Percentiles rank a stretch among this genome's conserved stretches.
Conservation (phyloP, 176 grass and related monocot genomes). For the Phoenix dactylifera region DNA sequence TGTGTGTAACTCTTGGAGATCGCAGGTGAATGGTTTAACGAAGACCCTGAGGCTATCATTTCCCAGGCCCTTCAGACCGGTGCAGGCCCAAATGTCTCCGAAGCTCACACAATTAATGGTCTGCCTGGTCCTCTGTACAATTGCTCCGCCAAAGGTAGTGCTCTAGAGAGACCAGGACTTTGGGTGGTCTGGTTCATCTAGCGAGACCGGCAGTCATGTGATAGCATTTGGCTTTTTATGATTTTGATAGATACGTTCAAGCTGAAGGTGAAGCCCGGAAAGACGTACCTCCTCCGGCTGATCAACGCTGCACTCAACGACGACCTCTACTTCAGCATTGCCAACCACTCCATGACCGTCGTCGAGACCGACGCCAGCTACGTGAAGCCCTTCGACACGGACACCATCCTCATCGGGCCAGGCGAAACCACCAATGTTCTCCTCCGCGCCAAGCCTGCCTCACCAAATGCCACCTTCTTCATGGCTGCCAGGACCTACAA, state of each 20-base stretch:
- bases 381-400: slow-evolving; percentile 43
- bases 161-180: background rate
- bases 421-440: slow-evolving; percentile 80
- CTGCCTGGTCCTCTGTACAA: slow-evolving; percentile 56
- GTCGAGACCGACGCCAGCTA: slow-evolving; percentile 69
- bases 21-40: slow-evolving; percentile 67
- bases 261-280: slow-evolving; percentile 46
- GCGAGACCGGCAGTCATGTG: background rate
- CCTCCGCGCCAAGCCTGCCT: slow-evolving; percentile 18
- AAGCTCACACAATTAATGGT: slow-evolving; percentile 68
- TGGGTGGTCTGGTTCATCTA: too few relatives aligned
- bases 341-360: slow-evolving; percentile 69
- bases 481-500: slow-evolving; percentile 59
- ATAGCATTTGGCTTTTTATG: background rate
- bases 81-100: slow-evolving; percentile 43
- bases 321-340: slow-evolving; percentile 77
- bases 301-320: slow-evolving; percentile 81
- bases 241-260: slow-evolving; percentile 46
- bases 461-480: slow-evolving; percentile 26
- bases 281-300: slow-evolving; percentile 65
- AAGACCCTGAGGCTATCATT: slow-evolving; percentile 50
- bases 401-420: slow-evolving; percentile 49
- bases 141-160: slow-evolving; percentile 30
- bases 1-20: background rate
- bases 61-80: slow-evolving; percentile 54